These are phyloP conservation scores for Eremomyces bilateralis DNA, from an alignment of 495 filamentous ascomycete genomes.

Conservation along the genomic window DNA sequence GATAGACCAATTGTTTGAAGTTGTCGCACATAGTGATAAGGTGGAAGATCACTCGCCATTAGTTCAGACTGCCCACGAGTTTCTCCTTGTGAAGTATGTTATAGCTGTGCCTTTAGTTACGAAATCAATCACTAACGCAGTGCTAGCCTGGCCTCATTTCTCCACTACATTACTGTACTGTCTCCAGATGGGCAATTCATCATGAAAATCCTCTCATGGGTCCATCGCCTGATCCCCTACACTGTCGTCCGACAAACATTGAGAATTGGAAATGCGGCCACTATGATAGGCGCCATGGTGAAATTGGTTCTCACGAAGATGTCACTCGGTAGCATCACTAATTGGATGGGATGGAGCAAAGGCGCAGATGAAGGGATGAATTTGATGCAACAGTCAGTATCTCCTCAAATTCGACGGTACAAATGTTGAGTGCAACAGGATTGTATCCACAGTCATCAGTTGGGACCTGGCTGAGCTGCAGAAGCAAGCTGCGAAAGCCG, in stretches of 20 bases:
- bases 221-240: slow-evolving; percentile 39
- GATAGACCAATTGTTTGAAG: slow-evolving; percentile 33
- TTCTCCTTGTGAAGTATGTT: slow-evolving; percentile 32
- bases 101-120: background rate
- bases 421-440: no score
- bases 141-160: slow-evolving; percentile 34
- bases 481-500: slow-evolving; percentile 29
- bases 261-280: slow-evolving; percentile 42
- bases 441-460: slow-evolving; percentile 36
- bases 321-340: slow-evolving; percentile 35
- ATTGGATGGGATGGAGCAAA: slow-evolving; percentile 39
- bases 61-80: slow-evolving; percentile 34
- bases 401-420: no score
- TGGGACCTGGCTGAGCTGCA: slow-evolving; percentile 39
- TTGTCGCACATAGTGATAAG: slow-evolving; percentile 28
- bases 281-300: slow-evolving; percentile 44
- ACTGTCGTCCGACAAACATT: slow-evolving; percentile 36
- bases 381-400: slow-evolving; percentile 34
- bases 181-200: slow-evolving; percentile 42
- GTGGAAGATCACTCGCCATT: slow-evolving; percentile 32
- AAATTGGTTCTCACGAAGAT: slow-evolving; percentile 41
- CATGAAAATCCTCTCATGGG: slow-evolving; percentile 31
- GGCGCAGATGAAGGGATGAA: slow-evolving; percentile 46
- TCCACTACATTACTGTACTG: slow-evolving; percentile 38
- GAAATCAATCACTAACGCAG: no score